Conservation (phyloP, 2,329 filamentous ascomycete species). For the Rhynchosporium secalis region DNA sequence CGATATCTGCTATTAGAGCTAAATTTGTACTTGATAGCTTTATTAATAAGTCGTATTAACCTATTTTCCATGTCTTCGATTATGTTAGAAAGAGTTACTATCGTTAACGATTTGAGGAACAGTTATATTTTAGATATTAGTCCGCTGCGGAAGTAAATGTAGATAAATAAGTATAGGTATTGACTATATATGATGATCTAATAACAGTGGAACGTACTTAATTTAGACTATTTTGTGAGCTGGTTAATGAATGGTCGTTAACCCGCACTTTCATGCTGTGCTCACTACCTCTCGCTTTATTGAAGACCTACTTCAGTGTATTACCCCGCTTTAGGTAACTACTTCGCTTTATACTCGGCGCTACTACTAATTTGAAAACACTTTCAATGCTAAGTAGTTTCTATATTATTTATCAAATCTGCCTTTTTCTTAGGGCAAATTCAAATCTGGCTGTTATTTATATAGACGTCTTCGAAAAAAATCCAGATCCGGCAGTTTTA, state of each 20-base stretch:
- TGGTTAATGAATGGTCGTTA: neutral
- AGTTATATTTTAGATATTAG: neutral
- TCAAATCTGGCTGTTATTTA: neutral
- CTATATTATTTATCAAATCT: slow-evolving; percentile 1
- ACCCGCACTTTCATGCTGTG: neutral
- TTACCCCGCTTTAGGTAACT: neutral
- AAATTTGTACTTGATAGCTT: slow-evolving; percentile 7
- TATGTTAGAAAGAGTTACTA: neutral
- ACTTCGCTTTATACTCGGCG: neutral
- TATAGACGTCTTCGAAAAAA: neutral
- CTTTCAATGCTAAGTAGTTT: neutral
- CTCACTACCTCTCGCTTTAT: neutral
- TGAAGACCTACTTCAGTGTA: neutral
- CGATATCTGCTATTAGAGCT: neutral
- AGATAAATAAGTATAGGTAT: neutral
- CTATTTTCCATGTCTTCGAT: neutral
- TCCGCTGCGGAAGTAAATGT: neutral
- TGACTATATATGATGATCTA: neutral
- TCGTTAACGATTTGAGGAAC: neutral
- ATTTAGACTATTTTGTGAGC: neutral
- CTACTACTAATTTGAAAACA: neutral
- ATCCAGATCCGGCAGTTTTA: neutral
- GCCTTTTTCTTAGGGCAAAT: neutral
- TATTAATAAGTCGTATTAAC: neutral
- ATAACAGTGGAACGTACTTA: neutral